Evolutionary conservation across 768 basidiomycete species (phyloP).

Genomic region (Candolleomyces efflorescens): DNA sequence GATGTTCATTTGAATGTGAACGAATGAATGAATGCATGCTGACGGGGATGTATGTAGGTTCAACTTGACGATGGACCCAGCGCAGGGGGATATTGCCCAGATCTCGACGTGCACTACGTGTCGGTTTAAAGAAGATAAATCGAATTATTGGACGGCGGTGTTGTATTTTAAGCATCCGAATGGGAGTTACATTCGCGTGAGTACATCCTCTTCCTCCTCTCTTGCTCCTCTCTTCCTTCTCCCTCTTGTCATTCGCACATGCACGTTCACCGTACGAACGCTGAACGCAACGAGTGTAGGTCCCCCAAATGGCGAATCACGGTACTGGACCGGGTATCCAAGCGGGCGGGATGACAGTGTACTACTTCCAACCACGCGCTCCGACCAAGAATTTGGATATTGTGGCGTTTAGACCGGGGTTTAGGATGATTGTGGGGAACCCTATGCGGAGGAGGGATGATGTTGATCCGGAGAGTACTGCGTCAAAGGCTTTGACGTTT

Average conservation of each 20-base stretch:
- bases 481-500: neutral
- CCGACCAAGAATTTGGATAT: conserved; percentile 5
- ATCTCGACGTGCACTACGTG: conserved; percentile 9
- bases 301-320: conserved; percentile 10
- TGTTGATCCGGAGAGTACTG: neutral
- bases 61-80: conserved; percentile 8
- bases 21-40: too few relatives aligned
- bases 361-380: conserved; percentile 8
- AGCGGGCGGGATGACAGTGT: conserved; percentile 7
- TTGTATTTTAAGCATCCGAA: conserved; percentile 6
- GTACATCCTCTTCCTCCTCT: neutral
- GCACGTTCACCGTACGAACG: neutral
- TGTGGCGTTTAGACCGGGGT: conserved; percentile 3
- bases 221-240: too few relatives aligned
- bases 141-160: conserved; percentile 9
- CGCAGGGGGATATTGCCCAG: neutral
- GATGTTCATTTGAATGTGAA: too few relatives aligned
- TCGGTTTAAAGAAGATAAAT: conserved; percentile 10
- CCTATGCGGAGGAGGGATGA: conserved; percentile 6
- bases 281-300: neutral
- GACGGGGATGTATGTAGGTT: neutral
- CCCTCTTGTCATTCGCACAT: too few relatives aligned
- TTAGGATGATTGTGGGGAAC: conserved; percentile 10
- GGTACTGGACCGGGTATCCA: conserved; percentile 1
- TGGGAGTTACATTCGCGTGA: conserved; percentile 7